Evolutionary conservation across 2,329 filamentous ascomycete species (phyloP), one percentile per base, ranked within the genome.

Genomic region (Pestalotiopsis sp.): DNA sequence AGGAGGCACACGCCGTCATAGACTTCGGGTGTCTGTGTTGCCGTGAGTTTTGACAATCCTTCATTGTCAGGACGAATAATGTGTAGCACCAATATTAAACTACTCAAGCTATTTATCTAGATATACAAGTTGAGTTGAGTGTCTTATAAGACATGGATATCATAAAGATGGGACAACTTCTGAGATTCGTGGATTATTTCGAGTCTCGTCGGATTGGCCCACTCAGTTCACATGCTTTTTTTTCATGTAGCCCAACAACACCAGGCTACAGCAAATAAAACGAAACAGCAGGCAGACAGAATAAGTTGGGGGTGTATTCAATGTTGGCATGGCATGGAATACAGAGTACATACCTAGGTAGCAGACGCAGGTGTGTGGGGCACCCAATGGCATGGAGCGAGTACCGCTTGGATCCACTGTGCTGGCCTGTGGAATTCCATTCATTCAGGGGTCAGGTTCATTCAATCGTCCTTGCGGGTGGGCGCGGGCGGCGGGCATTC

Each of bases 251-350:
- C 59, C 11, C 13, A 31, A 31, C 25, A 27, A 27, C 4, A 31
- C 7, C n/a, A 36, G 39, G 2, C 14, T 25, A 45, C 62, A 36
- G 62, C n/a, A 39, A 17, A 17, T 39, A 36, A 17, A n/a, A 14
- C 1, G n/a, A 2, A 59, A 36, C 59, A 13, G 27, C 23, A 23
- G 23, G 23, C 23, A 23, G 23, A 23, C 23, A 23, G 3, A 23
- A 23, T 13, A 66, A 66, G 23, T 66, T 66, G 57, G 63, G 63
- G 63, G 45, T 12, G 31, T 36, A 36, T 31, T 9, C 31, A 31
- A 31, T 31, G 31, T 31, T 31, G 31, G 27, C 31, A 4, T 17
- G 17, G n/a, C n/a, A n/a, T n/a, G n/a, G n/a, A n/a, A n/a, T n/a
- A n/a, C n/a, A n/a, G 45, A 45, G 17, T 11, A 17, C 39, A 17